Evolutionary conservation across 768 basidiomycete genomes (phyloP).

Genomic region (Lactarius pseudohatsudake): DNA sequence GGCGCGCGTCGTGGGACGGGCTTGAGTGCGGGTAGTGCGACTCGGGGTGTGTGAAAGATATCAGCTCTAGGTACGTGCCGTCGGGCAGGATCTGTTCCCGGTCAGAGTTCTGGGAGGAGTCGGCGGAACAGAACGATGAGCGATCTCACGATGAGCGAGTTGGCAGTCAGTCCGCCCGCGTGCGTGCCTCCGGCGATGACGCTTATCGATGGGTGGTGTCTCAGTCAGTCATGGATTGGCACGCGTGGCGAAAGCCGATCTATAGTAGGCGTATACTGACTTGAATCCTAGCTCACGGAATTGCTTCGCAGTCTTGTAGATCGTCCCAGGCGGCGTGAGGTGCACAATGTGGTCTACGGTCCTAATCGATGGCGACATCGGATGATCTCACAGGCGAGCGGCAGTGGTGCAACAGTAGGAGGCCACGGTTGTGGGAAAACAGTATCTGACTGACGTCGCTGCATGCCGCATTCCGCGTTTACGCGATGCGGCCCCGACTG

Average conservation of each 20-base stretch:
- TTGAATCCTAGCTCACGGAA: constrained; percentile 66
- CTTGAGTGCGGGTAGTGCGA: constrained; percentile 54
- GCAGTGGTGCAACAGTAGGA: background rate
- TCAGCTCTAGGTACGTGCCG: constrained; percentile 65
- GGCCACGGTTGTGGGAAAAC: background rate
- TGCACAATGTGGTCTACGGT: constrained; percentile 70
- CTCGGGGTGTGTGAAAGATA: constrained; percentile 59
- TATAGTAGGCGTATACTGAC: constrained; percentile 42
- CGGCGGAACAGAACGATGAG: constrained; percentile 9
- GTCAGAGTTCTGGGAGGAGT: background rate
- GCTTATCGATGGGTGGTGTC: constrained; percentile 37
- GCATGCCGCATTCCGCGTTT: background rate
- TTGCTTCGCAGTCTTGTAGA: constrained; percentile 48
- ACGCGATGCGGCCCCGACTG: background rate
- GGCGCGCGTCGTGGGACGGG: constrained; percentile 45
- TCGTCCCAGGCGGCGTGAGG: constrained; percentile 62
- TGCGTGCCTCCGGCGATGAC: constrained; percentile 69
- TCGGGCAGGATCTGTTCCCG: constrained; percentile 49
- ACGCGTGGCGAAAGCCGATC: background rate
- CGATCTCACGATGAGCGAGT: constrained; percentile 56
- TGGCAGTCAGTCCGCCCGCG: constrained; percentile 59
- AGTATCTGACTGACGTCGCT: background rate
- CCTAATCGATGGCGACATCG: constrained; percentile 37
- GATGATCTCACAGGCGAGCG: background rate
- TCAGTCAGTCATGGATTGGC: background rate